Conservation (phyloP, 805 yeast genomes). For the Sungouiella thailandica region DNA sequence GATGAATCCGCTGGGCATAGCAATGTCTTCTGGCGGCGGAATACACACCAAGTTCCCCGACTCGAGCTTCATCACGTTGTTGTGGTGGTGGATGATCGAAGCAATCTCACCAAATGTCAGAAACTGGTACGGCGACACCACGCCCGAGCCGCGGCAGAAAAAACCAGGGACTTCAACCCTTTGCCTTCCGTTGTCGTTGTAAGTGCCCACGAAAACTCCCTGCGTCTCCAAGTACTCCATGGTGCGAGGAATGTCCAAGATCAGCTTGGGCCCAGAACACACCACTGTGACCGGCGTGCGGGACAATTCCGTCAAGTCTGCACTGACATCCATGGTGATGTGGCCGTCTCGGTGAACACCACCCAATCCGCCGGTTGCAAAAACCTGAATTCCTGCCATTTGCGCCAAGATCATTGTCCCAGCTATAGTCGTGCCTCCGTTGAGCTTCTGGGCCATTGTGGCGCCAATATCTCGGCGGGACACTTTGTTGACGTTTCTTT, state of each 20-base stretch:
- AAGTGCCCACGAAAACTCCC: constrained; percentile 81
- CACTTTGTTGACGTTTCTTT: constrained; percentile 47
- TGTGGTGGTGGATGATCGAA: constrained; percentile 43
- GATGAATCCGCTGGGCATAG: constrained; percentile 52
- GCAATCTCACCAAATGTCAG: constrained; percentile 58
- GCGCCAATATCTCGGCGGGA: constrained; percentile 77
- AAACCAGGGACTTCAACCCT: constrained; percentile 66
- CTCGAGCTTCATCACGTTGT: constrained; percentile 41
- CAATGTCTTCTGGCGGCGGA: constrained; percentile 68
- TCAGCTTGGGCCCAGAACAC: constrained; percentile 88
- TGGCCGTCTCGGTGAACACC: constrained; percentile 85
- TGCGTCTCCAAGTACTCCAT: constrained; percentile 86
- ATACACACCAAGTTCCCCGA: constrained; percentile 78
- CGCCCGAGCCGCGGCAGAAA: constrained; percentile 72
- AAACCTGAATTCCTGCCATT: constrained; percentile 71
- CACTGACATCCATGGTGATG: constrained; percentile 72
- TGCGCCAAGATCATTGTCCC: constrained; percentile 81
- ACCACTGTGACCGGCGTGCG: constrained; percentile 85
- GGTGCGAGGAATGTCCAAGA: constrained; percentile 73
- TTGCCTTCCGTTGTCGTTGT: constrained; percentile 44
- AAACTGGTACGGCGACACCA: constrained; percentile 63
- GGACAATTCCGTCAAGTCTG: constrained; percentile 81
- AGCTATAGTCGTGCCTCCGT: constrained; percentile 89
- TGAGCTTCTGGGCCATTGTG: constrained; percentile 55
- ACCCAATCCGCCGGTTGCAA: constrained; percentile 92